These are phyloP conservation scores for Pseudotulostoma volvatum DNA, from an alignment of 495 filamentous ascomycete species.

Conservation along the genomic window DNA sequence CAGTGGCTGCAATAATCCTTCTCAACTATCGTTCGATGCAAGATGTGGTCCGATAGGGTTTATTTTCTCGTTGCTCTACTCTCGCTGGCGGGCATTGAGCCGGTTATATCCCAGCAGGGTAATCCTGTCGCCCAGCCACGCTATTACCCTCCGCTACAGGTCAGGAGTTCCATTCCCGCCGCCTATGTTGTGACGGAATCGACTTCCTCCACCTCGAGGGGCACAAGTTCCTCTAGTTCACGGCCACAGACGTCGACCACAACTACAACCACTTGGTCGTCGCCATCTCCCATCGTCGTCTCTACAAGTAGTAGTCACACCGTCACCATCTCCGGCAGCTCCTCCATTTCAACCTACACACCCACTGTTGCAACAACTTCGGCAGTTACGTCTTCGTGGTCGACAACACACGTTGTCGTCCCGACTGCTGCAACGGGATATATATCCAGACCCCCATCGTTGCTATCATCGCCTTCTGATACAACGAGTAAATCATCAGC, in stretches of 20 bases:
- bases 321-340: neutral
- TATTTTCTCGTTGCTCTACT: neutral
- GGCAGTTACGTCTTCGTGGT: no score
- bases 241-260: neutral
- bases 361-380: no score
- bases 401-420: no score
- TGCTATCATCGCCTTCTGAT: no score
- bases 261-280: neutral
- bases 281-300: neutral
- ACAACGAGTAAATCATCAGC: no score
- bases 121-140: neutral
- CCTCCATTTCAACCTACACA: neutral
- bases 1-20: neutral
- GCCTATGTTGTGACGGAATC: neutral
- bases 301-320: neutral
- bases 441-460: no score
- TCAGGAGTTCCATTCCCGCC: neutral
- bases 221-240: no score
- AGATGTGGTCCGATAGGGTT: neutral
- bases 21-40: neutral
- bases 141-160: neutral
- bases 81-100: neutral
- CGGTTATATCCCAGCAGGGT: neutral
- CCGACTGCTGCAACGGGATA: no score
- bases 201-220: neutral